Evolutionary conservation across 1,284 basidiomycete species (phyloP).

Genomic region (Leccinum idahoense): DNA sequence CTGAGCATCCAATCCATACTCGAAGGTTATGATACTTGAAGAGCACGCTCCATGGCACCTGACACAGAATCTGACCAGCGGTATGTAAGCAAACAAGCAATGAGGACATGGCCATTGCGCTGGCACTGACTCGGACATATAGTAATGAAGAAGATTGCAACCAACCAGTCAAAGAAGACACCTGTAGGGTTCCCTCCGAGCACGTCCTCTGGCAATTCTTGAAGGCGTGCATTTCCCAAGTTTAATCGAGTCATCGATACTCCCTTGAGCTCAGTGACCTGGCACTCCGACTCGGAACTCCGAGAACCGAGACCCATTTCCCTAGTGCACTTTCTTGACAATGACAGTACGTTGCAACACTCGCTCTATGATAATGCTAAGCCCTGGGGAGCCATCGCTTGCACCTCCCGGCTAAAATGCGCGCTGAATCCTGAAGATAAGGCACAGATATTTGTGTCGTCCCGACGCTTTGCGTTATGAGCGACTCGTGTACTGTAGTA

Average conservation of each 20-base stretch:
- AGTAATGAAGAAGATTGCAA: constrained; percentile 70
- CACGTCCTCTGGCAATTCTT: constrained; percentile 58
- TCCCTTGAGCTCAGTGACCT: no score
- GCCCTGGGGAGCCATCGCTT: no score
- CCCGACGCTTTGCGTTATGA: no score
- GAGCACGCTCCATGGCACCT: constrained; percentile 60
- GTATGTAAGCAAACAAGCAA: not conserved
- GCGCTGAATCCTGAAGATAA: no score
- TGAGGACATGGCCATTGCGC: not conserved
- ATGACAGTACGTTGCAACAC: no score
- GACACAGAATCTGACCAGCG: constrained; percentile 52
- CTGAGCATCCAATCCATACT: constrained; percentile 59
- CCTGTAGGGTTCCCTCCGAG: constrained; percentile 67
- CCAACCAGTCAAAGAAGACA: constrained; percentile 66
- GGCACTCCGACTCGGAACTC: no score
- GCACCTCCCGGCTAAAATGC: no score
- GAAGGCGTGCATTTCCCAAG: constrained; percentile 72
- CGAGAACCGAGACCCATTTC: no score
- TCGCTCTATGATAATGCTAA: no score
- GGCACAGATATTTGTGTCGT: no score
- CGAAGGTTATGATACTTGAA: constrained; percentile 66
- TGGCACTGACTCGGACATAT: constrained; percentile 43
- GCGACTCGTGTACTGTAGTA: no score
- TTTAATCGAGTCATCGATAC: constrained; percentile 45
- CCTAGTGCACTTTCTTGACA: no score